Evolutionary conservation across 2,329 filamentous ascomycete genomes (phyloP).

Genomic region (Exophiala bonariae): DNA sequence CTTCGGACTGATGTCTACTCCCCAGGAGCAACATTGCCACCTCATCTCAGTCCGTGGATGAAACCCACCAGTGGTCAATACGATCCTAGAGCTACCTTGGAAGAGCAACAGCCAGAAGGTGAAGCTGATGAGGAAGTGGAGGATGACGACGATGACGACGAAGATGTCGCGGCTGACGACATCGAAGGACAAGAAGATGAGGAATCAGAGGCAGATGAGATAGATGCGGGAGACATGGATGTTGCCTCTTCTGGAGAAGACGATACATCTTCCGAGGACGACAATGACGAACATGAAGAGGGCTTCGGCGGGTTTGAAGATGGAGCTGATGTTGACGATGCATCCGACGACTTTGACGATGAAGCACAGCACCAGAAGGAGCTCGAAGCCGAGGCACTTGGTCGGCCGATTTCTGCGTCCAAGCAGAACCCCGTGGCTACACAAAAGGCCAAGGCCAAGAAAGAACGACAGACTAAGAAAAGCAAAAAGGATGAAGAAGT

Average conservation of each 20-base stretch:
- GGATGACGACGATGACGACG: conserved; percentile 42
- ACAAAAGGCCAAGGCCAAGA: conserved; percentile 67
- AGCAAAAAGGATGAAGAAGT: conserved; percentile 78
- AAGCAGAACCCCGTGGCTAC: conserved; percentile 58
- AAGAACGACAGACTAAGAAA: conserved; percentile 65
- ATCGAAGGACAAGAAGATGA: conserved; percentile 38
- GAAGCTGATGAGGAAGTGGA: conserved; percentile 68
- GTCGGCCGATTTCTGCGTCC: conserved; percentile 47
- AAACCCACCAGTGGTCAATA: conserved; percentile 84
- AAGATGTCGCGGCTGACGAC: conserved; percentile 32
- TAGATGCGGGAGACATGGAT: conserved; percentile 49
- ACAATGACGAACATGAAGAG: conserved; percentile 48
- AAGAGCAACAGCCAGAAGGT: conserved; percentile 82
- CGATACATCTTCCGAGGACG: conserved; percentile 44
- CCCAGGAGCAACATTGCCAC: conserved; percentile 84
- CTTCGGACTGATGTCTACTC: conserved; percentile 85
- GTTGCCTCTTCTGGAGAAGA: conserved; percentile 38
- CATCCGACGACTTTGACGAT: conserved; percentile 53
- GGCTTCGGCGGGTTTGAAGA: conserved; percentile 57
- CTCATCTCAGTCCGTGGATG: conserved; percentile 94
- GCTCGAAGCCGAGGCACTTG: conserved; percentile 86
- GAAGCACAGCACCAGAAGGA: conserved; percentile 79
- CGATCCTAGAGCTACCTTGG: conserved; percentile 82
- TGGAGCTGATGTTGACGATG: conserved; percentile 49
- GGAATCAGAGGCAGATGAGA: conserved; percentile 47